Conservation (phyloP, 2,329 filamentous ascomycete genomes). For the Elsinoe fawcettii region DNA sequence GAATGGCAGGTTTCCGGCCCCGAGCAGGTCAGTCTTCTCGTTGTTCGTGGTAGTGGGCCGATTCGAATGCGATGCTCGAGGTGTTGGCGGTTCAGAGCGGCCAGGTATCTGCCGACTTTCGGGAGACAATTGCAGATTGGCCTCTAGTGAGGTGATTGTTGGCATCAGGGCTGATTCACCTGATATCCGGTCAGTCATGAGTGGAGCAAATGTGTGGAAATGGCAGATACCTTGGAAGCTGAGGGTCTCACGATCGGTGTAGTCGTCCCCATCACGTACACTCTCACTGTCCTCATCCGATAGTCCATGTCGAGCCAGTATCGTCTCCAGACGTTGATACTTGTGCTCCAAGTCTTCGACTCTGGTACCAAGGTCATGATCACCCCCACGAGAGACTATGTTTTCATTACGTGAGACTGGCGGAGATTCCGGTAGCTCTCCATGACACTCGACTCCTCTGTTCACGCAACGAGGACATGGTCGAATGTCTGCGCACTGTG, state of each 20-base stretch:
- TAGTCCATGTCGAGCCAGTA: background rate
- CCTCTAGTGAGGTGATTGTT: background rate
- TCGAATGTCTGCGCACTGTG: background rate
- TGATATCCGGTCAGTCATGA: background rate
- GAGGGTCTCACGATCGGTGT: background rate
- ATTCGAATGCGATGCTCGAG: background rate
- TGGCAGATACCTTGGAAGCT: background rate
- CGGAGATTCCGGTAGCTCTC: background rate
- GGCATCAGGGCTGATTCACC: conserved; percentile 1
- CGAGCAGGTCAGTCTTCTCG: background rate
- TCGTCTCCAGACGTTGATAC: background rate
- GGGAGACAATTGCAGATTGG: background rate
- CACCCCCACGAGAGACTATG: background rate
- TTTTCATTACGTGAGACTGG: background rate
- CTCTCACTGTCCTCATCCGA: background rate
- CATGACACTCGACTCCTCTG: background rate
- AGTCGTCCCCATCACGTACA: background rate
- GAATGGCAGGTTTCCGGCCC: background rate
- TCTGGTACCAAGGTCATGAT: background rate
- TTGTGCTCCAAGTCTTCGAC: background rate
- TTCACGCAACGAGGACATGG: background rate
- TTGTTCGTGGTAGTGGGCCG: background rate
- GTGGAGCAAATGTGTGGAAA: background rate
- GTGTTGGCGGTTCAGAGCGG: background rate
- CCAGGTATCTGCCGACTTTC: background rate